These are phyloP conservation scores for Aspergillus spinulosporus DNA, from an alignment of 2,329 filamentous ascomycete genomes.

Conservation along the genomic window DNA sequence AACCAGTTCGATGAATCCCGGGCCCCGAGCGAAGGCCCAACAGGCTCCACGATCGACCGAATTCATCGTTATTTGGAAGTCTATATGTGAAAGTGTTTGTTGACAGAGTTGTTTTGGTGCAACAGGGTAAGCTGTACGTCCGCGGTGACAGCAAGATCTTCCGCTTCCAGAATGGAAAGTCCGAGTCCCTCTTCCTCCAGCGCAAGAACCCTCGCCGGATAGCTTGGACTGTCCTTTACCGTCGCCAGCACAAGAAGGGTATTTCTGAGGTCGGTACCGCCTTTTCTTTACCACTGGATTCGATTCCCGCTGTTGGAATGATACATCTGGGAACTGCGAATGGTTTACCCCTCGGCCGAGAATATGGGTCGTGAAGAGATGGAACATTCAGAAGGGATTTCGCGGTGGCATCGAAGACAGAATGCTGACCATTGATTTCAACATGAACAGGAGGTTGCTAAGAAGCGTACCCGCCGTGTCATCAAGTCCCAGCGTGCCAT, in stretches of 20 bases:
- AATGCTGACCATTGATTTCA: slow-evolving; percentile 31
- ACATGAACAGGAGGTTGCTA: slow-evolving; percentile 85
- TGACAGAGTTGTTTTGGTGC: slow-evolving; percentile 30
- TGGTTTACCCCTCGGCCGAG: background rate
- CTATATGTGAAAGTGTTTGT: slow-evolving; percentile 18
- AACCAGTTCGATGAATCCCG: slow-evolving; percentile 1
- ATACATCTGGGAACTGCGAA: slow-evolving; percentile 10
- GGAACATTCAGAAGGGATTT: background rate
- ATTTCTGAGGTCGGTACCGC: slow-evolving; percentile 89
- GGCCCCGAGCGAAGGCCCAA: slow-evolving; percentile 1
- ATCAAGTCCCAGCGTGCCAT: slow-evolving; percentile 99
- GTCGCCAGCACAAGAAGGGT: slow-evolving; percentile 99
- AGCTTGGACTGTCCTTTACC: slow-evolving; percentile 97
- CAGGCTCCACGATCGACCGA: slow-evolving; percentile 1
- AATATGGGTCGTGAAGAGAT: background rate
- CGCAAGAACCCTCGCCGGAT: slow-evolving; percentile 99
- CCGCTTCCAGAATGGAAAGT: slow-evolving; percentile 99
- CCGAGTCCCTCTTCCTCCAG: slow-evolving; percentile 99
- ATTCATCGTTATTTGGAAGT: slow-evolving; percentile 7
- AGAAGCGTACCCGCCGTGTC: slow-evolving; percentile 97
- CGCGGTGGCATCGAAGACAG: slow-evolving; percentile 5
- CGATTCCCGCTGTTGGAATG: slow-evolving; percentile 22
- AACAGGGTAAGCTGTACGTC: slow-evolving; percentile 98
- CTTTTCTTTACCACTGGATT: slow-evolving; percentile 22
- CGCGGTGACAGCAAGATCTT: slow-evolving; percentile 99